A percentile compares a stretch with the other conserved stretches of the same genome.
phyloP scores from a whole-genome alignment of 2,329 filamentous ascomycete genomes.

The Helotiales sp. region DNA sequence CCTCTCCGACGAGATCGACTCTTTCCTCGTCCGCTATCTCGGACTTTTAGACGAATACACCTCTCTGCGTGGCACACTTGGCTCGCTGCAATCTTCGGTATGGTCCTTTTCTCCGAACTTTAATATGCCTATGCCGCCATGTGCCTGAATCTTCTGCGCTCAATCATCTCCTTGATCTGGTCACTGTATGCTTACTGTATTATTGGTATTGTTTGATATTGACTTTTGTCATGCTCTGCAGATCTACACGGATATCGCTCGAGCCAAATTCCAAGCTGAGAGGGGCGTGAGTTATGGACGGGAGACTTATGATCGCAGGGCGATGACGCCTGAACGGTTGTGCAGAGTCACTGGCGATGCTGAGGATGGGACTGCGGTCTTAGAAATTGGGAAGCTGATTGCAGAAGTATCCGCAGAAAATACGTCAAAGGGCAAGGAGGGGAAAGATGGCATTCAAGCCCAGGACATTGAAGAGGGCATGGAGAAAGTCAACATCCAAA shows the following conservation, averaged over 20 bases:
- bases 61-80: constrained; percentile 59
- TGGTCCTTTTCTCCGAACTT: constrained; percentile 9
- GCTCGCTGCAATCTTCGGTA: constrained; percentile 58
- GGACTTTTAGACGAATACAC: constrained; percentile 70
- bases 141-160: neutral
- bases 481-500: neutral
- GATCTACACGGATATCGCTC: constrained; percentile 55
- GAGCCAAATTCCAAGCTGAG: constrained; percentile 75
- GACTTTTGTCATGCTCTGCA: constrained; percentile 13
- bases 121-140: neutral
- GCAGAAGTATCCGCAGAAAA: constrained; percentile 58
- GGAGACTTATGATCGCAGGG: constrained; percentile 72
- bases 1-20: constrained; percentile 56
- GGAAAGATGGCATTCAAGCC: neutral
- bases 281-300: constrained; percentile 68
- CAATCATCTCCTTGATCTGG: neutral
- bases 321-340: constrained; percentile 64
- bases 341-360: constrained; percentile 45
- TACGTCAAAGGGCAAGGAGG: neutral
- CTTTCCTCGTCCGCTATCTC: constrained; percentile 69
- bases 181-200: neutral
- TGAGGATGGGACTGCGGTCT: constrained; percentile 13
- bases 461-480: neutral
- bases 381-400: constrained; percentile 43
- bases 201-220: neutral